Conservation (phyloP, 202 grass and related monocot species). For the Setaria italica region DNA sequence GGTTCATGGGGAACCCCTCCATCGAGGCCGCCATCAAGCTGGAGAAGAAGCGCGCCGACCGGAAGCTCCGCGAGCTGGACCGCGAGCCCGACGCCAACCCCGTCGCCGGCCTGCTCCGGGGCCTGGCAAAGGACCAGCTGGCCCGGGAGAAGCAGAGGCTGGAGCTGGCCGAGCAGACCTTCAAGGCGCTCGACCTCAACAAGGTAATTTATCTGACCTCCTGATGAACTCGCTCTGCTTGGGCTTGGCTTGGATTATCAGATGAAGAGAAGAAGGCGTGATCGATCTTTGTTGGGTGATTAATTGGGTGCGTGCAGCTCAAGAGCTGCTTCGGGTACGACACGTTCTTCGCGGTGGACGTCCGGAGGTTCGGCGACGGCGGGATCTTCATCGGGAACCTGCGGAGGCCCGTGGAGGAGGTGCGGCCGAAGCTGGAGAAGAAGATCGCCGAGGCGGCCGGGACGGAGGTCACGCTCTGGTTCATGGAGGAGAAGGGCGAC, state of each 20-base stretch:
- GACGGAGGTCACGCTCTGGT: conserved; percentile 89
- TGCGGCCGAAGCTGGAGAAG: conserved; percentile 82
- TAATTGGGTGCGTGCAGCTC: conserved; percentile 55
- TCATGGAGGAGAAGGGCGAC: conserved; percentile 86
- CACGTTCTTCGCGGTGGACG: conserved; percentile 91
- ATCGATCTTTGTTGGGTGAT: neutral
- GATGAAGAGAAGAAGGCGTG: neutral
- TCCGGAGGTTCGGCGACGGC: conserved; percentile 86
- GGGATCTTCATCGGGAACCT: conserved; percentile 96
- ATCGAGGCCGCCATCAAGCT: conserved; percentile 94
- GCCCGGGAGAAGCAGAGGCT: conserved; percentile 78
- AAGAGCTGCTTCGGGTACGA: conserved; percentile 95
- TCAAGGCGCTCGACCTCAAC: conserved; percentile 92
- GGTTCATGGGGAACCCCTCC: conserved; percentile 97
- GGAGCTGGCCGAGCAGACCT: conserved; percentile 80
- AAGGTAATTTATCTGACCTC: conserved; percentile 47
- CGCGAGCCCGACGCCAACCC: conserved; percentile 78
- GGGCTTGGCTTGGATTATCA: neutral
- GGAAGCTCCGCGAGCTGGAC: conserved; percentile 83
- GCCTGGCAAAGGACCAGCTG: conserved; percentile 63
- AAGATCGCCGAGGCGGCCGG: conserved; percentile 88
- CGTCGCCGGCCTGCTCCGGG: conserved; percentile 57
- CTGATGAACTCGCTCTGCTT: neutral
- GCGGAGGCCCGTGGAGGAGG: conserved; percentile 81
- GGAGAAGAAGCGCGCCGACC: conserved; percentile 90